Evolutionary conservation across 2,329 filamentous ascomycete species (phyloP).

Genomic region (Neonectria neomacrospora): DNA sequence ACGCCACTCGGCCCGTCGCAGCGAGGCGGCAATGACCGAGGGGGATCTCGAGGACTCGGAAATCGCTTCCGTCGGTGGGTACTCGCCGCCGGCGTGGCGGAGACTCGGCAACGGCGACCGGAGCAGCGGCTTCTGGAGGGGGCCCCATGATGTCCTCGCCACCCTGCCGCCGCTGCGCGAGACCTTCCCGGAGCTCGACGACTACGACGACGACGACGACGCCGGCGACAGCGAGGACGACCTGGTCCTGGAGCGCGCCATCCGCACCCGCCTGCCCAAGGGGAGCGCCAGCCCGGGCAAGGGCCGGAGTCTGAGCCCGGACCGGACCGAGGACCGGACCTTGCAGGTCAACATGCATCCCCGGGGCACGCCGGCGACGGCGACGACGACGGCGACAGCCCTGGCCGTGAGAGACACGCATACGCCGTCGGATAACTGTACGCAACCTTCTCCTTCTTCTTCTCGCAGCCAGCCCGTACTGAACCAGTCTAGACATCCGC

Average conservation of each 20-base stretch:
- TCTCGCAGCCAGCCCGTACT: neutral
- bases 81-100: conserved; percentile 70
- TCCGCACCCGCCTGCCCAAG: conserved; percentile 65
- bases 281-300: conserved; percentile 68
- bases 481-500: conserved; percentile 74
- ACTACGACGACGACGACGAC: conserved; percentile 26
- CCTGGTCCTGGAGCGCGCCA: conserved; percentile 62
- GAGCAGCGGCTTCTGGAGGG: conserved; percentile 70
- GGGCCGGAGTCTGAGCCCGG: conserved; percentile 58
- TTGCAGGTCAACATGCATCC: conserved; percentile 49
- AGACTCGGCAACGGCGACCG: conserved; percentile 69
- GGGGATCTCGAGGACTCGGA: conserved; percentile 57
- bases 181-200: conserved; percentile 39
- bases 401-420: conserved; percentile 38
- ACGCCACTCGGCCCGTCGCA: conserved; percentile 48
- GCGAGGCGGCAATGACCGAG: conserved; percentile 51
- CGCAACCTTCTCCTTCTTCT: conserved; percentile 44
- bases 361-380: conserved; percentile 29
- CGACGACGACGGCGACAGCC: conserved; percentile 28
- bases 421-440: conserved; percentile 61
- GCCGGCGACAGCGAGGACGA: conserved; percentile 49
- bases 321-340: conserved; percentile 55
- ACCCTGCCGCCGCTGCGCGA: conserved; percentile 49
- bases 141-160: conserved; percentile 63
- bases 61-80: conserved; percentile 63